These are phyloP conservation scores for Stagonosporopsis chrysanthemi DNA, from an alignment of 2,329 filamentous ascomycete species.

Conservation along the genomic window DNA sequence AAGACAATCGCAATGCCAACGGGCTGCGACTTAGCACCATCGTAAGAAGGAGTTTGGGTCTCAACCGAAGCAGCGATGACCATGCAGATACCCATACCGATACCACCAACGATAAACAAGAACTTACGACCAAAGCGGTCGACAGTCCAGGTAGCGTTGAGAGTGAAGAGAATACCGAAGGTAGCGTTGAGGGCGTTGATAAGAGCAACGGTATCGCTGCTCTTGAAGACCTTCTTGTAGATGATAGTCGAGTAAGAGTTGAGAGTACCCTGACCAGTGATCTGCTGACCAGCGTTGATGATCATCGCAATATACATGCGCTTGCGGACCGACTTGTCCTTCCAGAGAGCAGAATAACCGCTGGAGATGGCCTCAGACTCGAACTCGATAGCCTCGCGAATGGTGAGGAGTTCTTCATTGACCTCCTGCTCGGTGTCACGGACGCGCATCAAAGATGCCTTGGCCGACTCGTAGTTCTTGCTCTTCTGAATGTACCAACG, in stretches of 20 bases:
- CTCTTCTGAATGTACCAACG: slow-evolving; percentile 72
- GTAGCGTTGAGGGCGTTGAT: slow-evolving; percentile 80
- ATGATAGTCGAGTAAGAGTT: slow-evolving; percentile 78
- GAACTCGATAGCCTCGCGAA: slow-evolving; percentile 73
- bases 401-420: slow-evolving; percentile 69
- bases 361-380: slow-evolving; percentile 73
- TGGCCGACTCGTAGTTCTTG: slow-evolving; percentile 67
- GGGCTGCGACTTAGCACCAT: slow-evolving; percentile 63
- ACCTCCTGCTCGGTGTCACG: slow-evolving; percentile 71
- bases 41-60: slow-evolving; percentile 63
- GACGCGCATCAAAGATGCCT: slow-evolving; percentile 64
- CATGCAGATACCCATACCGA: slow-evolving; percentile 76
- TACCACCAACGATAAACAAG: slow-evolving; percentile 71
- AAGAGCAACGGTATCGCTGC: slow-evolving; percentile 64
- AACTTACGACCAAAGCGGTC: slow-evolving; percentile 75
- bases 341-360: slow-evolving; percentile 72
- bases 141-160: slow-evolving; percentile 76
- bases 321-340: slow-evolving; percentile 72
- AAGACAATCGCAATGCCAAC: slow-evolving; percentile 75
- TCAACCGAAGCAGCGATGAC: slow-evolving; percentile 67
- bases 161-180: slow-evolving; percentile 74
- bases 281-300: slow-evolving; percentile 74
- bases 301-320: slow-evolving; percentile 70
- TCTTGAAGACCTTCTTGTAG: slow-evolving; percentile 73
- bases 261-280: slow-evolving; percentile 75